Evolutionary conservation across 306 rosid genomes (phyloP), one percentile per base, ranked within the genome.

Genomic region (Castanea mollissima): DNA sequence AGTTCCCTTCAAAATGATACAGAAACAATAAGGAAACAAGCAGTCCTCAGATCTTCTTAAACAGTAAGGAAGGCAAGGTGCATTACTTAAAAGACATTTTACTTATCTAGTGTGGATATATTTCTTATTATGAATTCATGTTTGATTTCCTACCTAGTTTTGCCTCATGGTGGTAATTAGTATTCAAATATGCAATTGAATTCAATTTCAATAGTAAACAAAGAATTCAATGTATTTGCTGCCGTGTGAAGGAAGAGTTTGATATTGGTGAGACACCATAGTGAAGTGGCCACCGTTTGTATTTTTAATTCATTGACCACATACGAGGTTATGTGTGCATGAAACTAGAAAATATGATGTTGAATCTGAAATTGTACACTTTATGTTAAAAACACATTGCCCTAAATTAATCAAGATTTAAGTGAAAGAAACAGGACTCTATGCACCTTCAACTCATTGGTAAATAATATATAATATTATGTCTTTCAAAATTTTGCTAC

Each of bases 1-100:
- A 72, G 72, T 89, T 88, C 75, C 83, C 84, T 32, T 86, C 85
- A 35, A 81, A 76, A 80, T 91, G 86, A 86, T 72, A 71, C 72
- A 71, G 18, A 82, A 75, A 20, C 9, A 20, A 55, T 44, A 79
- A 34, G 77, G 56, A 67, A 62, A 14, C 46, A 56, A 23, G 32
- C 41, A 63, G 46, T 62, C 80, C 75, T 79, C 76, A 54, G 55
- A 79, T 38, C 20, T 35, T 34, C 15, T 32, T 68, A 5, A 69
- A 46, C n/a, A 27, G 41, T 55, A 34, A 57, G 58, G 57, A 55
- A 15, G 14, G 49, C 12, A 51, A 69, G 19, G 35, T 46, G 32
- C 35, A 23, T 76, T 73, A 72, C 46, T 41, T 41, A 7, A 70
- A 84, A 75, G 75, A 74, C 27, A 52, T 73, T 73, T 56, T 59